These are phyloP conservation scores for Entamoeba moshkovskii DNA, from an alignment of 208 protist species.

Conservation along the genomic window DNA sequence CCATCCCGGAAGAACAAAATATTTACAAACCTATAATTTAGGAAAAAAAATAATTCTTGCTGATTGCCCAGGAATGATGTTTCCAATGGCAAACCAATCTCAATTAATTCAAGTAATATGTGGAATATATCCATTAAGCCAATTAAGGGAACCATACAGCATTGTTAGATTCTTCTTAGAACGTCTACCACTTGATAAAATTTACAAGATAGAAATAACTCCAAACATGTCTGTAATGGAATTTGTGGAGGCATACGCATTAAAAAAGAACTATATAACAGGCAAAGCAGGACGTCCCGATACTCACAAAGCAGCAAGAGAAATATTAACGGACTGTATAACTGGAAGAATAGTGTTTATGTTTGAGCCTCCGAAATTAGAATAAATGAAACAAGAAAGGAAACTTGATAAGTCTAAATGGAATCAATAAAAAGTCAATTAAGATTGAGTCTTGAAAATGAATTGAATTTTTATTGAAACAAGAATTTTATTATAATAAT, in stretches of 20 bases:
- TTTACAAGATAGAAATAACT: not conserved
- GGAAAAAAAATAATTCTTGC: not conserved
- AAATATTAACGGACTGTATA: not conserved
- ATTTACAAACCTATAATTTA: constrained; percentile 29
- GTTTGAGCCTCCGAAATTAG: not conserved
- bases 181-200: not conserved
- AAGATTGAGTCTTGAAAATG: too few relatives aligned
- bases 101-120: not conserved
- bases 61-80: constrained; percentile 31
- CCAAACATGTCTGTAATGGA: not conserved
- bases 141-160: not conserved
- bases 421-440: too few relatives aligned
- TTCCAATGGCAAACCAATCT: not conserved
- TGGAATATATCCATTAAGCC: not conserved
- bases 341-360: not conserved
- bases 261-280: not conserved
- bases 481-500: too few relatives aligned
- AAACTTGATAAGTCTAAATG: too few relatives aligned
- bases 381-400: too few relatives aligned
- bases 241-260: not conserved
- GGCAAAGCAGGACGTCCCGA: not conserved
- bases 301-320: not conserved
- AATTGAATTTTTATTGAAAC: too few relatives aligned
- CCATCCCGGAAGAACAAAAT: constrained; percentile 36
- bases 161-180: not conserved